Percentiles rank a stretch among this genome's conserved stretches.
Evolutionary conservation across 371 early-diverging fungal species (phyloP).

Genomic region (Mucor ambiguus): DNA sequence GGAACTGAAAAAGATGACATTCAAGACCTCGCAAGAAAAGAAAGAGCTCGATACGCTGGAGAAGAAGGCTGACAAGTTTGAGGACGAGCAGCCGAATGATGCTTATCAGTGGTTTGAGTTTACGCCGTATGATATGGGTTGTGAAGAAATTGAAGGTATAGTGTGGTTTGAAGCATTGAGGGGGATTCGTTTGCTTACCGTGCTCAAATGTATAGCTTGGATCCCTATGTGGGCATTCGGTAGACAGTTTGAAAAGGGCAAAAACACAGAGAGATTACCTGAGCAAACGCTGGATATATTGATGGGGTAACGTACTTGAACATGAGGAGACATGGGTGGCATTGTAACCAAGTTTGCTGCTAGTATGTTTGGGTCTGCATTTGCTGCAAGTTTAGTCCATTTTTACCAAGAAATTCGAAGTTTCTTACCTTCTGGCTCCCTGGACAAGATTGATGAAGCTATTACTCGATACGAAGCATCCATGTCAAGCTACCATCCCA

Average conservation of each 20-base stretch:
- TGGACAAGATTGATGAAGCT: conserved; percentile 33
- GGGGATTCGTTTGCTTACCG: background rate
- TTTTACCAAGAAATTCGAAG: conserved; percentile 56
- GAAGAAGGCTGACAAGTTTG: conserved; percentile 23
- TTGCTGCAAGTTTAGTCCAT: conserved; percentile 67
- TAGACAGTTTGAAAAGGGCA: conserved; percentile 62
- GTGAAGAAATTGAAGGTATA: conserved; percentile 66
- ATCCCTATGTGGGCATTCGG: conserved; percentile 78
- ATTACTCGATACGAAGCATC: conserved; percentile 46
- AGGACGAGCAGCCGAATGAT: conserved; percentile 22
- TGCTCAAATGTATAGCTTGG: conserved; percentile 46
- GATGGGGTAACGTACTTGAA: conserved; percentile 45
- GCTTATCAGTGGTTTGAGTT: conserved; percentile 81
- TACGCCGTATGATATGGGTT: conserved; percentile 75
- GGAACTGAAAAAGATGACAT: conserved; percentile 4
- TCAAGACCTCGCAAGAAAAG: background rate
- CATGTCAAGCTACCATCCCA: conserved; percentile 52
- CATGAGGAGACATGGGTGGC: no score
- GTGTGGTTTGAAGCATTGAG: no score
- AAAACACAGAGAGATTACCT: conserved; percentile 55
- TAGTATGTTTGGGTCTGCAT: conserved; percentile 62
- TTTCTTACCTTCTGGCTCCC: conserved; percentile 32
- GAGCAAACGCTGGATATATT: conserved; percentile 66
- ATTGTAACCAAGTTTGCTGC: background rate
- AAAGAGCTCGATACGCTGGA: conserved; percentile 4